Evolutionary conservation across 2,329 filamentous ascomycete genomes (phyloP).

Genomic region (Pseudocercospora macadamiae): DNA sequence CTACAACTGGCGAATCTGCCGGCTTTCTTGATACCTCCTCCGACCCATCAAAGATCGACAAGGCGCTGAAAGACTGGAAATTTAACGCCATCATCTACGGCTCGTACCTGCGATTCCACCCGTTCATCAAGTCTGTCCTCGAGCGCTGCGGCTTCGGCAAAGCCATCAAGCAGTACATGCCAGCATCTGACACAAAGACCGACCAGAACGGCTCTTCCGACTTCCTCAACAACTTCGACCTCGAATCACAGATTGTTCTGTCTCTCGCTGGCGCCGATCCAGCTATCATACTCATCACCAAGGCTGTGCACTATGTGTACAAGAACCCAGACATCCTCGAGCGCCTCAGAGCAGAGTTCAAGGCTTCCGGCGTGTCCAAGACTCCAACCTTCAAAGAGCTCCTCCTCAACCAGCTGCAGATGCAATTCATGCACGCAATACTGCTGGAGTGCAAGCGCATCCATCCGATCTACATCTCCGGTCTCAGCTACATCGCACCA

Average conservation of each 20-base stretch:
- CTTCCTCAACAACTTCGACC: not conserved
- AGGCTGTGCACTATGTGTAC: slow-evolving; percentile 23
- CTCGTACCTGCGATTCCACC: slow-evolving; percentile 30
- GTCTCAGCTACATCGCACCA: slow-evolving; percentile 15
- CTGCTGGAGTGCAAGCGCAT: slow-evolving; percentile 23
- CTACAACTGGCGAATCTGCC: slow-evolving; percentile 25
- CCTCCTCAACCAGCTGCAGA: slow-evolving; percentile 5
- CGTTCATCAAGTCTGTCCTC: slow-evolving; percentile 19
- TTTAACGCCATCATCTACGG: slow-evolving; percentile 26
- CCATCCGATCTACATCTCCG: slow-evolving; percentile 9
- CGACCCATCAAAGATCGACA: slow-evolving; percentile 11
- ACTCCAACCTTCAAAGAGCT: slow-evolving; percentile 19
- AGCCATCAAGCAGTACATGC: not conserved
- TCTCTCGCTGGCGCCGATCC: slow-evolving; percentile 25
- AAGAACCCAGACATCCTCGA: slow-evolving; percentile 19
- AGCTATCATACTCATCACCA: slow-evolving; percentile 18
- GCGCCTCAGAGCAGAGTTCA: slow-evolving; percentile 24
- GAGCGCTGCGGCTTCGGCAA: slow-evolving; percentile 9
- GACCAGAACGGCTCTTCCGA: not conserved
- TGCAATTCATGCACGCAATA: slow-evolving; percentile 23
- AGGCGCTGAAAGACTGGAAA: slow-evolving; percentile 23
- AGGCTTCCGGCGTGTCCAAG: not conserved
- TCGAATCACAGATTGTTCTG: slow-evolving; percentile 23
- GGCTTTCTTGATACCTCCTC: slow-evolving; percentile 23
- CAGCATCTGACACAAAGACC: not conserved